These are phyloP conservation scores for Leishmania arabica DNA, from an alignment of 208 protist genomes.

Conservation along the genomic window DNA sequence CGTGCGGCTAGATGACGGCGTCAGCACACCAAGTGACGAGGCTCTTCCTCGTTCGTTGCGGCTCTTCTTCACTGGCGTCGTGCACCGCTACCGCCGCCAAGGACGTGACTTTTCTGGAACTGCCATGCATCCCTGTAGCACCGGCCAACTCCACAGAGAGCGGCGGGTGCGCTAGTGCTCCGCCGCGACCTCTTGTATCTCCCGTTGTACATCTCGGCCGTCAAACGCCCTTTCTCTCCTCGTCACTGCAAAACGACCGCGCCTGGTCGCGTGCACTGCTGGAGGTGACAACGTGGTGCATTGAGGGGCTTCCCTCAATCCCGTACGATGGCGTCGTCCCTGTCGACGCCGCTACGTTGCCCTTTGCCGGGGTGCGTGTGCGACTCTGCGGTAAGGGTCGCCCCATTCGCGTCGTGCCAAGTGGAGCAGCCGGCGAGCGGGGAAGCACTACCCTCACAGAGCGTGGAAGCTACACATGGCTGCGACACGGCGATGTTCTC, in stretches of 20 bases:
- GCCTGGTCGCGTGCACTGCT: conserved; percentile 24
- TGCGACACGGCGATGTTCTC: conserved; percentile 33
- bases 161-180: background rate
- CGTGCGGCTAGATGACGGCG: background rate
- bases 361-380: conserved; percentile 26
- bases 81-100: background rate
- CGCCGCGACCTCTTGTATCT: conserved; percentile 21
- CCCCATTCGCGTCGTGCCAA: background rate
- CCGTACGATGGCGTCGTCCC: background rate
- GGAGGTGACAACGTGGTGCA: conserved; percentile 37
- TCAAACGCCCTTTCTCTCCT: conserved; percentile 18
- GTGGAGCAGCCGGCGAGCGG: background rate
- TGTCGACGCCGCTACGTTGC: conserved; percentile 15
- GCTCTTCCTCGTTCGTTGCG: conserved; percentile 9
- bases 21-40: background rate
- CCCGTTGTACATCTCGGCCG: conserved; percentile 22
- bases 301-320: conserved; percentile 19
- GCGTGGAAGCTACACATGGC: conserved; percentile 15
- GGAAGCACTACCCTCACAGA: background rate
- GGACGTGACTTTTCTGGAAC: conserved; percentile 7
- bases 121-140: conserved; percentile 8
- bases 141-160: background rate
- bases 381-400: conserved; percentile 19
- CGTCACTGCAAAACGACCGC: conserved; percentile 18
- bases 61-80: background rate